These are phyloP conservation scores for Candida boidinii DNA, from an alignment of 805 yeast species.

Conservation along the genomic window DNA sequence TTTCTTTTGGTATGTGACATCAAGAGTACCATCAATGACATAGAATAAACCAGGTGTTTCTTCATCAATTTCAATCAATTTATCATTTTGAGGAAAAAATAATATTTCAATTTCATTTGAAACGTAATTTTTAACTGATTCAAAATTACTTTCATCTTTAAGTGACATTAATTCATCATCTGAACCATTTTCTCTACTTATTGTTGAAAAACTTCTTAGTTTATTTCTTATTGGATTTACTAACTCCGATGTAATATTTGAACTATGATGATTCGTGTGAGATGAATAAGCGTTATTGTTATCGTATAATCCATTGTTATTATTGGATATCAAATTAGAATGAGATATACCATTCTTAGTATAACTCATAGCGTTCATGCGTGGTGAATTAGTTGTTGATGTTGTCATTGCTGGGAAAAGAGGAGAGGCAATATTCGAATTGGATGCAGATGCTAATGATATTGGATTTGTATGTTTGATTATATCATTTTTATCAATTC, in stretches of 20 bases:
- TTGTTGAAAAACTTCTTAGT: conserved; percentile 17
- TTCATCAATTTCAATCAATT: conserved; percentile 55
- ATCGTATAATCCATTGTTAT: no score
- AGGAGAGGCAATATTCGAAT: conserved; percentile 9
- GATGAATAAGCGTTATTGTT: no score
- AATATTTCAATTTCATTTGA: conserved; percentile 51
- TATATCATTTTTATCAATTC: conserved; percentile 35
- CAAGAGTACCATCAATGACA: conserved; percentile 70
- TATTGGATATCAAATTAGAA: no score
- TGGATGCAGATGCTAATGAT: conserved; percentile 7
- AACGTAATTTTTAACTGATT: conserved; percentile 46
- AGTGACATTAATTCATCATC: conserved; percentile 7
- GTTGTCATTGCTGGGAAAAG: no score
- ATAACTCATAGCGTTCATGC: no score
- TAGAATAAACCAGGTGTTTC: conserved; percentile 70
- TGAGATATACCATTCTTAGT: no score
- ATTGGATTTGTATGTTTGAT: conserved; percentile 1
- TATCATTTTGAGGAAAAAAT: conserved; percentile 42
- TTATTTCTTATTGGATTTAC: conserved; percentile 3
- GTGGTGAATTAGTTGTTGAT: no score
- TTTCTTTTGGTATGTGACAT: conserved; percentile 42
- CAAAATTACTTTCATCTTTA: conserved; percentile 29
- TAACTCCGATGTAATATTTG: no score
- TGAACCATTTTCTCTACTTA: no score
- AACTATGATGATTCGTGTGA: no score